Conservation (phyloP, 768 basidiomycete species). For the Suillus discolor region DNA sequence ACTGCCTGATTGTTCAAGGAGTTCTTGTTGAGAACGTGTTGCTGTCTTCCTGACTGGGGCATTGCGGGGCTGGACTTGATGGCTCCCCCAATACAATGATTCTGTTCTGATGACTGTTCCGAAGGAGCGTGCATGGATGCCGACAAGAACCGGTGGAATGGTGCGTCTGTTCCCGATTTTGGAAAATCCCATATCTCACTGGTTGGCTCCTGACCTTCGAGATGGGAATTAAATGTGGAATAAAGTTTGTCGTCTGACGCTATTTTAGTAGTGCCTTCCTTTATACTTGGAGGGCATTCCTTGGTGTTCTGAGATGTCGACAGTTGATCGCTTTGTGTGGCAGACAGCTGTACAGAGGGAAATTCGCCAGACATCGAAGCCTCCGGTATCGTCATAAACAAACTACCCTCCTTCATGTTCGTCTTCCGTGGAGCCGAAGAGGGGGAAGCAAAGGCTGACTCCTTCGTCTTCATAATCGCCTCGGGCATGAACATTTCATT, state of each 20-base stretch:
- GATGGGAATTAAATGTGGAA: background rate
- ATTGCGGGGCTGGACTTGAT: background rate
- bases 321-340: background rate
- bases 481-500: background rate
- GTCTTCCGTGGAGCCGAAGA: slow-evolving; percentile 1
- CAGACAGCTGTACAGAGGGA: background rate
- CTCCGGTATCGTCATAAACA: background rate
- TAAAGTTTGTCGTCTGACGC: background rate
- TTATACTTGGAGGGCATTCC: background rate
- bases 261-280: background rate
- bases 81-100: background rate
- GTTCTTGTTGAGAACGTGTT: background rate
- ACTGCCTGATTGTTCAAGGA: background rate
- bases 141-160: background rate
- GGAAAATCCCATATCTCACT: background rate
- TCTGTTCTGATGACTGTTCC: background rate
- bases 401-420: background rate
- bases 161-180: background rate
- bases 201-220: background rate
- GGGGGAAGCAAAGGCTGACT: background rate
- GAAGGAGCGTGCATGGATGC: background rate
- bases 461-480: background rate
- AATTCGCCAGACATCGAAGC: background rate
- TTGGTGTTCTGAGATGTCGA: background rate
- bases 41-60: background rate